Percentiles rank a stretch among this genome's conserved stretches.
Conservation (phyloP, 2,329 filamentous ascomycete species). For the Colletotrichum cereale region DNA sequence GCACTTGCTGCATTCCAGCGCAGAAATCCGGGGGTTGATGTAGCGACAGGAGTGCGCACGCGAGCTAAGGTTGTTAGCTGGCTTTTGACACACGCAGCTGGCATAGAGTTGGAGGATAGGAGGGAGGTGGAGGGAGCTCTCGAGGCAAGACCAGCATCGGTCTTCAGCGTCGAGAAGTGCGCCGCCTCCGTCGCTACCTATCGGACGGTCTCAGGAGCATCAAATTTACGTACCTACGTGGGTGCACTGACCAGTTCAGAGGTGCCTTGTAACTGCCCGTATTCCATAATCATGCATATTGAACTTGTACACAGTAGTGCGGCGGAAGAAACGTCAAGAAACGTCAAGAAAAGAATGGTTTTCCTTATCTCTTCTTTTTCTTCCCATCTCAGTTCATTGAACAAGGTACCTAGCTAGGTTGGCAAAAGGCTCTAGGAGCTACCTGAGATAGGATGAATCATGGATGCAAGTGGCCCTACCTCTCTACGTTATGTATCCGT, state of each 20-base stretch:
- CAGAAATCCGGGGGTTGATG: conserved; percentile 9
- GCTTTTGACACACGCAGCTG: neutral
- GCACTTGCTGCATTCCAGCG: conserved; percentile 17
- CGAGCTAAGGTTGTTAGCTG: neutral
- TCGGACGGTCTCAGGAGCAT: conserved; percentile 1
- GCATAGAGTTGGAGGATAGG: neutral
- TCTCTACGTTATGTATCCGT: no score
- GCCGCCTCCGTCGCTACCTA: neutral
- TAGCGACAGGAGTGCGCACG: conserved; percentile 1
- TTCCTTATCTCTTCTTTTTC: no score
- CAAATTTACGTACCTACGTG: neutral
- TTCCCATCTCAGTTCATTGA: neutral
- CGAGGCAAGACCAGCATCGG: neutral
- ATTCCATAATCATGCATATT: neutral
- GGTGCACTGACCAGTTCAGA: conserved; percentile 7
- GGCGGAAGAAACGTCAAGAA: neutral
- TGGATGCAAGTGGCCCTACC: neutral
- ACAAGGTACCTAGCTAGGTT: neutral
- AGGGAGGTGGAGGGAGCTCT: neutral
- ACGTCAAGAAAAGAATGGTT: neutral
- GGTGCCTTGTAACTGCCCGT: neutral
- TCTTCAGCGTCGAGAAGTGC: neutral
- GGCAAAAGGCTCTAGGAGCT: neutral
- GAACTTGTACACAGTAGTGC: neutral
- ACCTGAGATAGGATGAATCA: neutral